Evolutionary conservation across 257 asterid species (phyloP).

Genomic region (Forsythia suspensa): DNA sequence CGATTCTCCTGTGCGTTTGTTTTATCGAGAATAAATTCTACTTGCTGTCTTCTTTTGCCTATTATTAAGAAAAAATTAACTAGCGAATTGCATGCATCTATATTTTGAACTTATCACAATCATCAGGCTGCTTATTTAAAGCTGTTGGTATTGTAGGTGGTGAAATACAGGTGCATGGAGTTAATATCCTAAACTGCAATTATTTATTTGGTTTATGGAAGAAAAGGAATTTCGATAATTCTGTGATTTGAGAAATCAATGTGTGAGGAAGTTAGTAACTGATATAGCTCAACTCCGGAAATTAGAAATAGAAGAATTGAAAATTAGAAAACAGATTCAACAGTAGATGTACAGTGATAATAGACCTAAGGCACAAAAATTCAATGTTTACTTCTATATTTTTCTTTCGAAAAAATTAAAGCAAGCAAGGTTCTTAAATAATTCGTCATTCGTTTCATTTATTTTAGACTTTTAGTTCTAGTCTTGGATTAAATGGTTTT

Average conservation of each 20-base stretch:
- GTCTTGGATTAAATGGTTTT: too few relatives aligned
- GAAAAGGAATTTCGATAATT: not conserved
- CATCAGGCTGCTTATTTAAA: not conserved
- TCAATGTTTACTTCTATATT: too few relatives aligned
- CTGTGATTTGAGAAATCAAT: not conserved
- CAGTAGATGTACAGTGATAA: too few relatives aligned
- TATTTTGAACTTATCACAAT: not conserved
- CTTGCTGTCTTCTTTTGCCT: conserved; percentile 3
- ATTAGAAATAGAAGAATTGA: not conserved
- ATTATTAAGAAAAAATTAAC: not conserved
- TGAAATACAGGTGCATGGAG: not conserved
- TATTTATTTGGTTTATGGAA: not conserved
- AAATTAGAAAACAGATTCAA: not conserved
- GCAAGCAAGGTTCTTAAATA: not conserved
- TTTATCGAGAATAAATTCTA: conserved; percentile 13
- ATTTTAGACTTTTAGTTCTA: not conserved
- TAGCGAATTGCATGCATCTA: not conserved
- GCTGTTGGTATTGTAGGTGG: not conserved
- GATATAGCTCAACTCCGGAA: not conserved
- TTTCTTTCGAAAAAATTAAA: too few relatives aligned
- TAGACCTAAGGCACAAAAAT: not conserved
- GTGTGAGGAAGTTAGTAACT: not conserved
- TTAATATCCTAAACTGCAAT: not conserved
- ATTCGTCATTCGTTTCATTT: not conserved
- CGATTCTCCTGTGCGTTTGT: conserved; percentile 80